These are phyloP conservation scores for Eurotiales sp. DNA, from an alignment of 2,329 filamentous ascomycete genomes.

Conservation along the genomic window DNA sequence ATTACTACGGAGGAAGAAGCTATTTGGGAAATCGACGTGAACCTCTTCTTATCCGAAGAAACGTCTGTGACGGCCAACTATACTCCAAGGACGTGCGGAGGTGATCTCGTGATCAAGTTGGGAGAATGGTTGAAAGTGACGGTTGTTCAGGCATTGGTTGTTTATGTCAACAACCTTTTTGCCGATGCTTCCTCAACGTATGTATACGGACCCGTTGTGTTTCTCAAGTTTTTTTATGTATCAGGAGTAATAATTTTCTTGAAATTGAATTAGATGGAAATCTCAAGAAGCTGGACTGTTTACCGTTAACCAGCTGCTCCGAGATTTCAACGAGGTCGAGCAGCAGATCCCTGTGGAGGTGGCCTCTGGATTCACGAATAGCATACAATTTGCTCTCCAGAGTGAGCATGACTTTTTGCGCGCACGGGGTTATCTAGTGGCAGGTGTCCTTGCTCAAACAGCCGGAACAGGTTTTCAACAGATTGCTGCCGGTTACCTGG, in stretches of 20 bases:
- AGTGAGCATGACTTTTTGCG: constrained; percentile 71
- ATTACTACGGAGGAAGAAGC: constrained; percentile 92
- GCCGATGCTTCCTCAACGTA: constrained; percentile 41
- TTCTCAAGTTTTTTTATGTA: too few species aligned
- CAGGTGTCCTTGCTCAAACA: constrained; percentile 71
- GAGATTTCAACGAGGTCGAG: constrained; percentile 75
- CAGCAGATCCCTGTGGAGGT: constrained; percentile 67
- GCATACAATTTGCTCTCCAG: constrained; percentile 73
- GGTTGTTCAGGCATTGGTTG: constrained; percentile 73
- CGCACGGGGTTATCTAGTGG: constrained; percentile 81
- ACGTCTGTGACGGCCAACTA: constrained; percentile 94
- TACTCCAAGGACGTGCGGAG: constrained; percentile 86
- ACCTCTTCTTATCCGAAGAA: constrained; percentile 91
- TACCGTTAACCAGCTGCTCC: constrained; percentile 77
- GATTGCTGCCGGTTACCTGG: constrained; percentile 40
- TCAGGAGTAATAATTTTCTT: background rate
- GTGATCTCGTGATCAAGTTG: constrained; percentile 86
- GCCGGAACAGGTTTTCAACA: constrained; percentile 53
- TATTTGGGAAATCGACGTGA: constrained; percentile 94
- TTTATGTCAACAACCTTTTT: constrained; percentile 72
- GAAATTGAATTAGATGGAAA: constrained; percentile 51
- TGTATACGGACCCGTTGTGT: constrained; percentile 11
- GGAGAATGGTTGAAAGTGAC: constrained; percentile 80
- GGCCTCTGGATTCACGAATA: constrained; percentile 70
- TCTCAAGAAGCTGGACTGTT: constrained; percentile 77